Percentiles rank a stretch among this genome's conserved stretches.
phyloP scores from a whole-genome alignment of 108 stramenopile species.

The Cylindrotheca fusiformis region DNA sequence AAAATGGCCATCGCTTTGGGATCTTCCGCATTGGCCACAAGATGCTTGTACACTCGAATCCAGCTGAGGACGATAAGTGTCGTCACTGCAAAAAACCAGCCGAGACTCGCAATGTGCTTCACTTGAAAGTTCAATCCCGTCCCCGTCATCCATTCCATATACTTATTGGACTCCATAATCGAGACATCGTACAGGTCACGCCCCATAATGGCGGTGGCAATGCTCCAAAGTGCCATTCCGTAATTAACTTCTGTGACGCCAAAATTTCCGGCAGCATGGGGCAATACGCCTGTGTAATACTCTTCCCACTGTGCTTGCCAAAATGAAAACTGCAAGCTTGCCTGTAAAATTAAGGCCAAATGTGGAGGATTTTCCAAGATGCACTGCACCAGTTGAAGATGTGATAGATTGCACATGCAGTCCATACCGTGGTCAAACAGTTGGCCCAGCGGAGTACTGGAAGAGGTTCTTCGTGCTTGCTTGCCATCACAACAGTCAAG shows the following conservation, averaged over 20 bases:
- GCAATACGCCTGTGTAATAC: slow-evolving; percentile 85
- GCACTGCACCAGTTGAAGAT: slow-evolving; percentile 50
- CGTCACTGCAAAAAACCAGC: slow-evolving; percentile 39
- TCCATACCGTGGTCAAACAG: slow-evolving; percentile 98
- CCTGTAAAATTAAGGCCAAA: slow-evolving; percentile 58
- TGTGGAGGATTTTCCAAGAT: slow-evolving; percentile 44
- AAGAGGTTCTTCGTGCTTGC: slow-evolving; percentile 77
- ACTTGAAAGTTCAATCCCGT: slow-evolving; percentile 34
- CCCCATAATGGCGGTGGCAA: slow-evolving; percentile 11
- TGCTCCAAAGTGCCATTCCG: slow-evolving; percentile 15
- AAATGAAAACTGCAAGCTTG: slow-evolving; percentile 76
- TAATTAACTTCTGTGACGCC: slow-evolving; percentile 89
- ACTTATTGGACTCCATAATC: not conserved
- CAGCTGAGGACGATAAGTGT: slow-evolving; percentile 42
- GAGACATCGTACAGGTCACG: not conserved
- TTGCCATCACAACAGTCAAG: slow-evolving; percentile 91
- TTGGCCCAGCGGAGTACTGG: slow-evolving; percentile 79
- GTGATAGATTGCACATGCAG: slow-evolving; percentile 79
- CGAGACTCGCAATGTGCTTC: slow-evolving; percentile 25
- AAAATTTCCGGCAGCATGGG: slow-evolving; percentile 62
- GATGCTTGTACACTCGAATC: slow-evolving; percentile 34
- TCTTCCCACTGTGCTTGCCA: slow-evolving; percentile 97
- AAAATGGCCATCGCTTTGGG: slow-evolving; percentile 11
- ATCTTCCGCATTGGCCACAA: too few species aligned
- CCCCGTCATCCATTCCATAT: slow-evolving; percentile 2